A percentile compares a stretch with the other conserved stretches of the same genome.
Conservation (phyloP, 192 early-diverging fungal genomes). For the Entrophospora sp. region DNA sequence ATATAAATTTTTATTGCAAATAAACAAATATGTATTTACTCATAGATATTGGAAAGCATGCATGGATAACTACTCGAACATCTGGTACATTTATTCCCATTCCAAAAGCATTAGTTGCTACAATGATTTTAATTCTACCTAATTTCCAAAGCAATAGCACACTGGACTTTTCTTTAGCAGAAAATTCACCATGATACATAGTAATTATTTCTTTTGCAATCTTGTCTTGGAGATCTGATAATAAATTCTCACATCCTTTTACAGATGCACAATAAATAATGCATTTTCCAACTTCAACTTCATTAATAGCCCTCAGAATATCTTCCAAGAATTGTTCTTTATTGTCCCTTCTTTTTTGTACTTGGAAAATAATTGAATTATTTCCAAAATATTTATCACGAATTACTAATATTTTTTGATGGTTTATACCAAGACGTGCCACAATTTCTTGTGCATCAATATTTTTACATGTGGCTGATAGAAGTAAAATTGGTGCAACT, state of each 20-base stretch:
- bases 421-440: conserved; percentile 43
- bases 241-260: conserved; percentile 70
- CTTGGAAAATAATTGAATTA: conserved; percentile 67
- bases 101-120: conserved; percentile 75
- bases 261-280: conserved; percentile 89
- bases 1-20: too few relatives aligned
- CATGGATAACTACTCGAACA: conserved; percentile 63
- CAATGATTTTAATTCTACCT: conserved; percentile 53
- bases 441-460: conserved; percentile 78
- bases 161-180: background rate
- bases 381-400: conserved; percentile 82
- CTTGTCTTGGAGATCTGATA: conserved; percentile 49
- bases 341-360: conserved; percentile 52
- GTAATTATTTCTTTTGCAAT: conserved; percentile 43
- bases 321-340: conserved; percentile 3
- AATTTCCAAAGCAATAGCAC: too few relatives aligned
- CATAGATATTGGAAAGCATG: conserved; percentile 57
- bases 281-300: conserved; percentile 66
- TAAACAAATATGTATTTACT: conserved; percentile 20
- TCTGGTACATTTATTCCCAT: conserved; percentile 68
- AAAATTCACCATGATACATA: background rate
- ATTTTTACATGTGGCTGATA: conserved; percentile 84
- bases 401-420: conserved; percentile 54
- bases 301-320: background rate
- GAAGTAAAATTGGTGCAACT: conserved; percentile 79